A percentile compares a stretch with the other conserved stretches of the same genome.
These are phyloP conservation scores for Trichophyton rubrum DNA, from an alignment of 2,329 filamentous ascomycete species.

Conservation along the genomic window DNA sequence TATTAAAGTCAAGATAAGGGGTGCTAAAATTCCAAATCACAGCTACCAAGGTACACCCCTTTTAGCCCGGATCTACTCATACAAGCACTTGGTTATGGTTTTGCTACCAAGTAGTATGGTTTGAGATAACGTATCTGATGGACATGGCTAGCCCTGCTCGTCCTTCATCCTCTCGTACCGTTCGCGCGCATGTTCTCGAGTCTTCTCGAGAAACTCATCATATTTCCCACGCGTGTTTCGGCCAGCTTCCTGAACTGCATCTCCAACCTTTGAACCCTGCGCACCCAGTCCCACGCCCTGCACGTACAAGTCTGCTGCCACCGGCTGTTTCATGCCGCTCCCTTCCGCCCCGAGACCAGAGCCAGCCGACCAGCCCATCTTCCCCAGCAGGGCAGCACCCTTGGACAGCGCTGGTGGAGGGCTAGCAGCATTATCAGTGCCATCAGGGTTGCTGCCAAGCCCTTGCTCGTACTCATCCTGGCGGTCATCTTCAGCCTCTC, in stretches of 20 bases:
- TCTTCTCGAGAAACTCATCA: conserved; percentile 37
- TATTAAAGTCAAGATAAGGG: not conserved
- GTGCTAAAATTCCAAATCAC: not conserved
- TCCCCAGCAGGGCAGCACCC: conserved; percentile 39
- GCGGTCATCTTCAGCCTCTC: conserved; percentile 16
- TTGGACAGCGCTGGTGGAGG: conserved; percentile 29
- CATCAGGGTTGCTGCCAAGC: too few species aligned
- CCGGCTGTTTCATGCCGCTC: conserved; percentile 36
- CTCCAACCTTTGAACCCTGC: conserved; percentile 37
- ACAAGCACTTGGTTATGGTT: too few species aligned
- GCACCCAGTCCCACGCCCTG: conserved; percentile 40
- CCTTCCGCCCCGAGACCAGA: conserved; percentile 38
- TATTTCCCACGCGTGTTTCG: conserved; percentile 38
- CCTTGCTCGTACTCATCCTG: conserved; percentile 12
- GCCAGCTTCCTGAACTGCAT: conserved; percentile 37
- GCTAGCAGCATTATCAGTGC: conserved; percentile 10
- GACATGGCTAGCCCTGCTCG: not conserved
- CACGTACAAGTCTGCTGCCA: conserved; percentile 38
- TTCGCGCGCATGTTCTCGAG: conserved; percentile 35
- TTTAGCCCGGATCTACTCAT: too few species aligned
- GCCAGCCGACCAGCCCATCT: conserved; percentile 40
- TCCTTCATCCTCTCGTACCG: conserved; percentile 34
- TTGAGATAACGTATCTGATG: too few species aligned
- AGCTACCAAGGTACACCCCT: not conserved
- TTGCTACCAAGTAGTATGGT: too few species aligned